Evolutionary conservation across 164 flowering plant genomes (phyloP).

Genomic region (Vitis cinerea): DNA sequence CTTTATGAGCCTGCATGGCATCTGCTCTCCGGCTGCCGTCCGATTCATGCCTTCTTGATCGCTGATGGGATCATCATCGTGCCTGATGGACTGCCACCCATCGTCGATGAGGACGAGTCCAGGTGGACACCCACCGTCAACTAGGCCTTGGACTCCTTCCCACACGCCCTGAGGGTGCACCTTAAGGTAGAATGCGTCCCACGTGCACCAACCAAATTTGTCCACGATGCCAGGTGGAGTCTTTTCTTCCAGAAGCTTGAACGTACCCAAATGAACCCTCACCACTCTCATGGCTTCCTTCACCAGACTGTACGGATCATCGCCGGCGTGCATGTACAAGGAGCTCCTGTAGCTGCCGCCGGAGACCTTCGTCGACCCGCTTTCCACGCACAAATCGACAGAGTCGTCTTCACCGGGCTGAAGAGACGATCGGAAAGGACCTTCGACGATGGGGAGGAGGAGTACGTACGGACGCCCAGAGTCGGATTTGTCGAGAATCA

Average conservation of each 20-base stretch:
- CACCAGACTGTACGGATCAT: conserved; percentile 42
- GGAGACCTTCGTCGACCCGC: conserved; percentile 62
- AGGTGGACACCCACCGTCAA: conserved; percentile 49
- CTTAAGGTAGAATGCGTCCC: conserved; percentile 57
- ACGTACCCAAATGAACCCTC: conserved; percentile 40
- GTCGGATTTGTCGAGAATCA: conserved; percentile 54
- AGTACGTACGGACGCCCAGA: conserved; percentile 66
- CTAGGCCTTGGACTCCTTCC: conserved; percentile 41
- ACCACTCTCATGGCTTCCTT: conserved; percentile 38
- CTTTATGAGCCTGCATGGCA: conserved; percentile 46
- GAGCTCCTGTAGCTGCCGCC: conserved; percentile 28
- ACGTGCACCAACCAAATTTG: conserved; percentile 63
- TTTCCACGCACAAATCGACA: conserved; percentile 72
- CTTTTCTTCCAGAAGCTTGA: conserved; percentile 40
- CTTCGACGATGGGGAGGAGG: conserved; percentile 73
- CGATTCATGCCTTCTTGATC: conserved; percentile 41
- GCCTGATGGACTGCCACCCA: conserved; percentile 62
- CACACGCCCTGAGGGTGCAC: conserved; percentile 44
- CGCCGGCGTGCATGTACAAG: conserved; percentile 64
- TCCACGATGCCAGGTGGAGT: conserved; percentile 43
- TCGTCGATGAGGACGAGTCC: conserved; percentile 49
- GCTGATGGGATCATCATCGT: conserved; percentile 45
- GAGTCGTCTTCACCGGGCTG: conserved; percentile 56
- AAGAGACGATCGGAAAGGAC: conserved; percentile 62
- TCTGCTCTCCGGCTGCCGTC: conserved; percentile 54